phyloP scores from a whole-genome alignment of 2,329 filamentous ascomycete genomes.

The Pseudogymnoascus sp. region DNA sequence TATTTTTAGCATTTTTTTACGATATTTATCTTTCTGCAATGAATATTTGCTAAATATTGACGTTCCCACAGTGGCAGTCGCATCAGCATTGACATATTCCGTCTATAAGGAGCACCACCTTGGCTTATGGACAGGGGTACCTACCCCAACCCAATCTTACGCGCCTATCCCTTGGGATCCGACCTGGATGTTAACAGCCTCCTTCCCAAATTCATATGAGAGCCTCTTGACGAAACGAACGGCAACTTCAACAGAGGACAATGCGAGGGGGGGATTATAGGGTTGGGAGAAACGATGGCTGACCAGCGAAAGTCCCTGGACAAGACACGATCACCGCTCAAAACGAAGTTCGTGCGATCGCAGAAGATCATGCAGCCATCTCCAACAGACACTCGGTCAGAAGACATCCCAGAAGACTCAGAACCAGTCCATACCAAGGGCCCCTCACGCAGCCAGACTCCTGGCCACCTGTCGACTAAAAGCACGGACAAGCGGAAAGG shows the following conservation, averaged over 20 bases:
- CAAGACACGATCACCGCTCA: constrained; percentile 30
- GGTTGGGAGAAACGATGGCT: constrained; percentile 25
- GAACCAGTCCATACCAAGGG: constrained; percentile 31
- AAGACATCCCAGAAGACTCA: constrained; percentile 32
- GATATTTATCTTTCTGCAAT: not conserved
- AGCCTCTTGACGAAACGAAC: not conserved
- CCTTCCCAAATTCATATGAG: constrained; percentile 2
- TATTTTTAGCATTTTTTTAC: not conserved
- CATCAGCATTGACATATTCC: constrained; percentile 21
- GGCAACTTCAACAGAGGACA: constrained; percentile 16
- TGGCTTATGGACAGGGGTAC: constrained; percentile 5
- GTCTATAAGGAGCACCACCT: not conserved
- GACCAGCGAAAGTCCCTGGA: constrained; percentile 25
- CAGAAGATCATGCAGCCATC: constrained; percentile 44
- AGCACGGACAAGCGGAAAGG: constrained; percentile 35
- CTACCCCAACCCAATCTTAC: constrained; percentile 8
- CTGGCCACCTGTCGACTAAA: constrained; percentile 53
- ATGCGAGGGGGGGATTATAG: constrained; percentile 11
- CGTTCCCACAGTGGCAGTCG: constrained; percentile 22
- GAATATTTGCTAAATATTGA: not conserved
- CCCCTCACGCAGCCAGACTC: constrained; percentile 51
- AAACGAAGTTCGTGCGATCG: constrained; percentile 43
- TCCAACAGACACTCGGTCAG: constrained; percentile 30
- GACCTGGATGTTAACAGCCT: constrained; percentile 4
- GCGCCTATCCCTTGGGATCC: not conserved